Evolutionary conservation across 148 eudicot species (phyloP).

Genomic region (Pouteria glomerata): DNA sequence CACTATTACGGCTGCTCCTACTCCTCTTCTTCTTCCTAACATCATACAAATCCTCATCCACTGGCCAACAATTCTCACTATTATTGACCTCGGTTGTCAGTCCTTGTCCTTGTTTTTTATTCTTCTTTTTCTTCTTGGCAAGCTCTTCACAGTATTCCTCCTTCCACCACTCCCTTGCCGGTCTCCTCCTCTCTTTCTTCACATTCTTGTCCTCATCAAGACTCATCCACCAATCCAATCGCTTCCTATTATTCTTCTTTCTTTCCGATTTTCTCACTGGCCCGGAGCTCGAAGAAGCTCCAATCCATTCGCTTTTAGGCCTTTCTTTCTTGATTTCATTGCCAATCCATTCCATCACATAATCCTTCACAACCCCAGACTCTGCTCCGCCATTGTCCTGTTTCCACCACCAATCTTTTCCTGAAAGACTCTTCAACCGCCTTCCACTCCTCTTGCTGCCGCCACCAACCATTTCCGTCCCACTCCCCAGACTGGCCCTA

Average conservation of each 20-base stretch:
- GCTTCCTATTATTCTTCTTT: constrained; percentile 53
- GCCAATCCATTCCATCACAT: constrained; percentile 95
- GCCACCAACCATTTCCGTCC: constrained; percentile 12
- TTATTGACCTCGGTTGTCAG: constrained; percentile 32
- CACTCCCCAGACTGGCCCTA: constrained; percentile 24
- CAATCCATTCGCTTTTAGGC: constrained; percentile 41
- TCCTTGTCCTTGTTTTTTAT: constrained; percentile 36
- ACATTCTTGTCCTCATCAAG: constrained; percentile 46
- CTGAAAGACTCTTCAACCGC: constrained; percentile 40
- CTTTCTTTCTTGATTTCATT: constrained; percentile 70
- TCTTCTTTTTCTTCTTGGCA: constrained; percentile 62
- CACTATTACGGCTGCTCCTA: constrained; percentile 13
- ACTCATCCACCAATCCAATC: constrained; percentile 79
- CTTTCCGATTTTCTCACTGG: constrained; percentile 28
- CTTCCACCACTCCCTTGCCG: constrained; percentile 96
- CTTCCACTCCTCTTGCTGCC: constrained; percentile 21
- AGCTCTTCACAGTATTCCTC: constrained; percentile 84
- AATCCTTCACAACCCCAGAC: constrained; percentile 67
- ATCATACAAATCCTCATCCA: constrained; percentile 45
- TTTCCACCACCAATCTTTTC: constrained; percentile 65
- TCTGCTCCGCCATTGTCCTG: constrained; percentile 32
- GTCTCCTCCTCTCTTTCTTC: constrained; percentile 68
- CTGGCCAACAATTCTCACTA: constrained; percentile 56
- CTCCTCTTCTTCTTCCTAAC: constrained; percentile 30
- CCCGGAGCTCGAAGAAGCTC: constrained; percentile 47